A percentile compares a stretch with the other conserved stretches of the same genome.
Evolutionary conservation across 176 grass and related monocot genomes (phyloP).

Genomic region (Juncus effusus): DNA sequence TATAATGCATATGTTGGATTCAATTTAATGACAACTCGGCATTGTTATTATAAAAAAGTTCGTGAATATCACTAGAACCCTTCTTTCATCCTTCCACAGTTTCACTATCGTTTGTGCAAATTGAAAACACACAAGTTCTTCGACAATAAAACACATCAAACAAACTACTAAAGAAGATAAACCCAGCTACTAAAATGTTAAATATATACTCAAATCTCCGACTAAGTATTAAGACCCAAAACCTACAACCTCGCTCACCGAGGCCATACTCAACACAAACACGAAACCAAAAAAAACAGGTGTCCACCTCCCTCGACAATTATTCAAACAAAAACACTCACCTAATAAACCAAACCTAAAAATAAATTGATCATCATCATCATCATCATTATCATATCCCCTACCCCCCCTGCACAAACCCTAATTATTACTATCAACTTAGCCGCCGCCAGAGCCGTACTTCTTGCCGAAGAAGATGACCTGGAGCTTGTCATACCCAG

Average conservation of each 20-base stretch:
- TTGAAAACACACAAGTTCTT: too few species aligned
- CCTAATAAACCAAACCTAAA: constrained; percentile 1
- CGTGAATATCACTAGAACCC: too few species aligned
- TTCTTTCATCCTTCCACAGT: too few species aligned
- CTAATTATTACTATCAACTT: constrained; percentile 1
- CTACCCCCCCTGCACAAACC: too few species aligned
- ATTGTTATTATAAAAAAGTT: too few species aligned
- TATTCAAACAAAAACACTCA: constrained; percentile 23
- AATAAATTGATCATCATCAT: constrained; percentile 37
- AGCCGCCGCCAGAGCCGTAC: constrained; percentile 48
- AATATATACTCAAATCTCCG: too few species aligned
- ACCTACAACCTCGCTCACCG: constrained; percentile 14
- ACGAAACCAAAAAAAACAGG: constrained; percentile 6
- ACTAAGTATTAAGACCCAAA: neutral
- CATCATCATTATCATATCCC: neutral
- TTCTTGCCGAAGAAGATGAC: constrained; percentile 57
- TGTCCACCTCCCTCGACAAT: constrained; percentile 3
- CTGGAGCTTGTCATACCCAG: constrained; percentile 56
- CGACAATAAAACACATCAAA: too few species aligned
- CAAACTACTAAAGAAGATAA: too few species aligned
- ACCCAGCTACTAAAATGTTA: too few species aligned
- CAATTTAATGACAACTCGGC: too few species aligned
- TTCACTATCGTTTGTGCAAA: too few species aligned
- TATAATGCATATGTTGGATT: too few species aligned
- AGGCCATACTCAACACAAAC: constrained; percentile 4